Evolutionary conservation across 495 filamentous ascomycete species (phyloP), one percentile per base, ranked within the genome.

Genomic region (Lindgomyces ingoldianus): DNA sequence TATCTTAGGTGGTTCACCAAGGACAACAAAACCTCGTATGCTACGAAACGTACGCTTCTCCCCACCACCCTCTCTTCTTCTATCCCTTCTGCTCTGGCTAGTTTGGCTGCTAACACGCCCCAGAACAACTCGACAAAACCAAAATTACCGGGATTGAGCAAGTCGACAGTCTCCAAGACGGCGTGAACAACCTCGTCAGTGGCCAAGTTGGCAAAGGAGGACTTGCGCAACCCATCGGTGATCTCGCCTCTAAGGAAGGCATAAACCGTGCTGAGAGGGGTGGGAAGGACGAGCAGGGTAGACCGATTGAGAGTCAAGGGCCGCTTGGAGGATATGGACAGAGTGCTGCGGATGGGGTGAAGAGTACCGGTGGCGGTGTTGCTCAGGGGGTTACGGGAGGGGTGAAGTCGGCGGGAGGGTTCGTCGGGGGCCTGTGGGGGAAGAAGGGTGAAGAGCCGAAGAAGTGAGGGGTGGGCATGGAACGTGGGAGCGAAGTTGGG

Each of bases 21-120:
- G 60, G 87, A 91, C 67, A 91, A 90, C 75, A 88, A 89, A 74
- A 79, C 85, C 0, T 85, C 82, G 64, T 89, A 89, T 67, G 77
- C 78, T 0, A 79, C 85, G 0, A 86, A 83, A 68, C 82, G 86
- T 87, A 74, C 29, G 69, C 62, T 55, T 60, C 56, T 33, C 36
- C 19, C 47, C 14, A 18, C 48, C 3, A 4, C 26, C 9, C 16
- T 14, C 6, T 57, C 18, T 44, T 8, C n/a, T n/a, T n/a, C n/a
- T n/a, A n/a, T n/a, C n/a, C n/a, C n/a, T n/a, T n/a, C n/a, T n/a
- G n/a, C n/a, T n/a, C n/a, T n/a, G n/a, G n/a, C n/a, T 14, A 6
- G 14, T 39, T 14, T 39, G 6, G 33, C 33, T 39, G 33, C 6
- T 14, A 39, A 6, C 14, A 14, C 33, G 14, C 33, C 57, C 47